These are phyloP conservation scores for Blastobotrys attinorum DNA, from an alignment of 805 yeast genomes.

Conservation along the genomic window DNA sequence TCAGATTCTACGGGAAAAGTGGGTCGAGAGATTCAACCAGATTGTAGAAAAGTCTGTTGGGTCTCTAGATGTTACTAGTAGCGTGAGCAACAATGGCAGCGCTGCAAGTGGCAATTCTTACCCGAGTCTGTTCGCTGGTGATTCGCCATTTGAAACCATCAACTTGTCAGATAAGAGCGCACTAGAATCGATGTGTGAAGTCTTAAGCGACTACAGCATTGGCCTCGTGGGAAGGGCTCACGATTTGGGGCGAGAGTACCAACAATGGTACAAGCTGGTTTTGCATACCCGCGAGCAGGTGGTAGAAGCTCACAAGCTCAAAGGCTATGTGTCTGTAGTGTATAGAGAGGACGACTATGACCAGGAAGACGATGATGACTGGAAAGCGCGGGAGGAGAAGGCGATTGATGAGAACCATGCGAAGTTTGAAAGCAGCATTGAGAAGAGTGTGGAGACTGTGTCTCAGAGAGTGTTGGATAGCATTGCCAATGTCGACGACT, in stretches of 20 bases:
- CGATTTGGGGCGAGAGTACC: slow-evolving; percentile 1
- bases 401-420: neutral
- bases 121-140: neutral
- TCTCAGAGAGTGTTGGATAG: neutral
- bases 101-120: neutral
- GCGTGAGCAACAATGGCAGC: neutral
- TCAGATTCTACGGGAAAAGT: slow-evolving; percentile 1
- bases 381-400: neutral
- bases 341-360: slow-evolving; percentile 2
- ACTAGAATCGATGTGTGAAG: neutral
- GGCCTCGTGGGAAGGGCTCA: slow-evolving; percentile 1
- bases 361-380: slow-evolving; percentile 3
- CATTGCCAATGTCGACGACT: neutral
- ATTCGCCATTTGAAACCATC: neutral
- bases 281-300: neutral
- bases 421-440: neutral
- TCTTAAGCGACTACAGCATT: neutral
- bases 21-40: slow-evolving; percentile 4
- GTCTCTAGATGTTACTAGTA: neutral
- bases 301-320: neutral
- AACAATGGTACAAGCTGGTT: neutral
- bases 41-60: neutral
- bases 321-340: neutral
- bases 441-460: neutral
- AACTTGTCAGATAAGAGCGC: neutral